Evolutionary conservation across 495 filamentous ascomycete genomes (phyloP).

Genomic region (Neurospora sp.): DNA sequence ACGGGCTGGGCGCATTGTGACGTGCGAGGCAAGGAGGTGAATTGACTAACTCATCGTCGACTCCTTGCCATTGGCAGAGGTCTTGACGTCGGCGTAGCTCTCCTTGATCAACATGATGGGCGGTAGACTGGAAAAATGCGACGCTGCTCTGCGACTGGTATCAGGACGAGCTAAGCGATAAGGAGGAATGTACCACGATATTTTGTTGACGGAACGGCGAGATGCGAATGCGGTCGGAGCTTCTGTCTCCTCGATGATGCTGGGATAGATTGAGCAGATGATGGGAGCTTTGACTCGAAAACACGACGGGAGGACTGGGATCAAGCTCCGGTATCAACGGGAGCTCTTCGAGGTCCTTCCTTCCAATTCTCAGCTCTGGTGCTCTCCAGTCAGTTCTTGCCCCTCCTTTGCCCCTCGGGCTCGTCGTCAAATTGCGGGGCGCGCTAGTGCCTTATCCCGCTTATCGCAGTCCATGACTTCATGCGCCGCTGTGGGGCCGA

Average conservation of each 20-base stretch:
- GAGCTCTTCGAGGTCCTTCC: background rate
- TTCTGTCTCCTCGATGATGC: background rate
- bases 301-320: background rate
- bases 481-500: slow-evolving; percentile 2
- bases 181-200: background rate
- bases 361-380: background rate
- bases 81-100: slow-evolving; percentile 31
- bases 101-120: slow-evolving; percentile 37
- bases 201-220: background rate
- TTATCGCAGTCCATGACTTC: slow-evolving; percentile 25
- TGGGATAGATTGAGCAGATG: background rate
- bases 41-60: slow-evolving; percentile 32
- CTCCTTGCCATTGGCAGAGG: slow-evolving; percentile 34
- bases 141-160: background rate
- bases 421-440: slow-evolving; percentile 11
- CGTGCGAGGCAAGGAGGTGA: background rate
- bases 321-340: background rate
- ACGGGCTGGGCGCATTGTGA: background rate
- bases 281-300: background rate
- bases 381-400: background rate
- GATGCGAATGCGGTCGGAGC: background rate
- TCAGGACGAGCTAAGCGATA: background rate
- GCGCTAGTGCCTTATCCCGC: slow-evolving; percentile 11
- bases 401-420: slow-evolving; percentile 6
- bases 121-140: background rate